Evolutionary conservation across 768 basidiomycete genomes (phyloP).

Genomic region (Mycena filopes): DNA sequence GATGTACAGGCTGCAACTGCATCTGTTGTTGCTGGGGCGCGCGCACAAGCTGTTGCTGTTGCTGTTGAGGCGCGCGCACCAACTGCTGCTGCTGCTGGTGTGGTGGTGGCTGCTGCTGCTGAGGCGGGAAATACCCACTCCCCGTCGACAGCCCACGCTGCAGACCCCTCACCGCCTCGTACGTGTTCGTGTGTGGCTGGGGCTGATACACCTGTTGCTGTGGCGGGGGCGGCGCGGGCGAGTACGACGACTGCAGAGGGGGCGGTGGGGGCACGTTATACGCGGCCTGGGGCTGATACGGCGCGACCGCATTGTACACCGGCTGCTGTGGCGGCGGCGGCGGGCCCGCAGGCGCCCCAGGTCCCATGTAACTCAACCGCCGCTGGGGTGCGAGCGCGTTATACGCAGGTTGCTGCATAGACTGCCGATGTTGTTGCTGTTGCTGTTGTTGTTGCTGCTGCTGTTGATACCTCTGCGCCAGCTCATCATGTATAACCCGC

Average conservation of each 20-base stretch:
- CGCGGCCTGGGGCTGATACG: slow-evolving; percentile 52
- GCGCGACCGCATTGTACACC: slow-evolving; percentile 48
- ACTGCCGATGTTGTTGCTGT: slow-evolving; percentile 39
- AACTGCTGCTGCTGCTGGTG: slow-evolving; percentile 40
- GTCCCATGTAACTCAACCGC: slow-evolving; percentile 48
- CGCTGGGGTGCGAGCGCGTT: slow-evolving; percentile 45
- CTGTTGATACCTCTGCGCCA: slow-evolving; percentile 68
- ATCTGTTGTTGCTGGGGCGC: slow-evolving; percentile 38
- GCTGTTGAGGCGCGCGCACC: slow-evolving; percentile 31
- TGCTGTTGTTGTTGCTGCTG: slow-evolving; percentile 49
- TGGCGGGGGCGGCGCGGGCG: slow-evolving; percentile 25
- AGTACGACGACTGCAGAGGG: slow-evolving; percentile 40
- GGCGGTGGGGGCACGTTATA: slow-evolving; percentile 45
- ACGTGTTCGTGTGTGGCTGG: slow-evolving; percentile 34
- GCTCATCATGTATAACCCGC: slow-evolving; percentile 81
- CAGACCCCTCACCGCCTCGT: slow-evolving; percentile 38
- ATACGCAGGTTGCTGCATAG: slow-evolving; percentile 42
- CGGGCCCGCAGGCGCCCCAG: slow-evolving; percentile 38
- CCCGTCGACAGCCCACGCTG: slow-evolving; percentile 42
- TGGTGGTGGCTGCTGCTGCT: slow-evolving; percentile 37
- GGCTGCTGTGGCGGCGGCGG: slow-evolving; percentile 50
- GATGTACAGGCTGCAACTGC: slow-evolving; percentile 41
- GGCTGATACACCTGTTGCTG: slow-evolving; percentile 37
- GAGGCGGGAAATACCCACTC: slow-evolving; percentile 45
- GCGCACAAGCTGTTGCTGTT: slow-evolving; percentile 34